phyloP scores from a whole-genome alignment of 2,329 filamentous ascomycete species.

The Fusarium mexicanum region DNA sequence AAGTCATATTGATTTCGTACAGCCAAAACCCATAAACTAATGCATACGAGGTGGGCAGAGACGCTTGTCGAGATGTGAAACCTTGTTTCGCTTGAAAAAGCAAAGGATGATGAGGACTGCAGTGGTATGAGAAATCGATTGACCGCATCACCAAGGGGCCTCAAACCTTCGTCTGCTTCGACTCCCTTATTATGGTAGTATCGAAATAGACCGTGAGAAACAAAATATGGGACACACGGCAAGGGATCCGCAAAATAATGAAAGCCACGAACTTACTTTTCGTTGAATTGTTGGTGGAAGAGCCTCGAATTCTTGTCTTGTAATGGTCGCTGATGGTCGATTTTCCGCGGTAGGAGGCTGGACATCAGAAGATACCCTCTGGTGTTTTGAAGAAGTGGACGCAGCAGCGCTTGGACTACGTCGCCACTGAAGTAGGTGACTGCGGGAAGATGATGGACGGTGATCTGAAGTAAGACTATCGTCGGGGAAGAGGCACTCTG shows the following conservation, averaged over 20 bases:
- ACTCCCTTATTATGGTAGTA: conserved; percentile 6
- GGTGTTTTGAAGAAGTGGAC: conserved; percentile 31
- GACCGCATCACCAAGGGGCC: conserved; percentile 10
- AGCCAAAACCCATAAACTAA: conserved; percentile 26
- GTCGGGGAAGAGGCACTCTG: conserved; percentile 35
- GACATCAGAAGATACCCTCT: conserved; percentile 41
- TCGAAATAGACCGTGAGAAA: conserved; percentile 6
- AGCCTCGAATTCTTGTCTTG: conserved; percentile 58
- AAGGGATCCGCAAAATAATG: conserved; percentile 11
- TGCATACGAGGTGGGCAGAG: conserved; percentile 5
- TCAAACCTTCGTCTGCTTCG: neutral
- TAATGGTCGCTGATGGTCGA: conserved; percentile 45
- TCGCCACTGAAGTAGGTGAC: conserved; percentile 35
- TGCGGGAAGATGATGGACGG: conserved; percentile 45
- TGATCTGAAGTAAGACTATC: conserved; percentile 24
- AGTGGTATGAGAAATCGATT: conserved; percentile 3
- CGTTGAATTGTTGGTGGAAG: conserved; percentile 64
- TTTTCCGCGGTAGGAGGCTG: conserved; percentile 27
- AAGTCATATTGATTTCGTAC: conserved; percentile 26
- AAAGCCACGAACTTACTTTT: conserved; percentile 60
- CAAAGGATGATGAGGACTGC: conserved; percentile 1
- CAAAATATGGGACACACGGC: conserved; percentile 2
- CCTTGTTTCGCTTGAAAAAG: neutral
- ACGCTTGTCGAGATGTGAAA: conserved; percentile 25
- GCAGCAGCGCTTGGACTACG: conserved; percentile 30